phyloP scores from a whole-genome alignment of 2,329 filamentous ascomycete genomes.

The Colletotrichum scovillei region DNA sequence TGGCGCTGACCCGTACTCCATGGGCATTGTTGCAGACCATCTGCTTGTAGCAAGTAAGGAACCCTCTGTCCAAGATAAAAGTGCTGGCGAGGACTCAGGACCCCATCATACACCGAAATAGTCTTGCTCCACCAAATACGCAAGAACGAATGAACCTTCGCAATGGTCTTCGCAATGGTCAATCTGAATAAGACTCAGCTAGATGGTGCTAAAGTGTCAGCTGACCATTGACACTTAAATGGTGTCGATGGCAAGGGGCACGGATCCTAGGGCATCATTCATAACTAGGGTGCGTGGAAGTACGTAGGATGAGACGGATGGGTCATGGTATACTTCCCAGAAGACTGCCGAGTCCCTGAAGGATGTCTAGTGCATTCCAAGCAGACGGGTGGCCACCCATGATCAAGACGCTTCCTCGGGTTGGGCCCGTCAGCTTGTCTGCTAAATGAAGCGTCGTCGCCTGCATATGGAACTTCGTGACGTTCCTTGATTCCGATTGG shows the following conservation, averaged over 20 bases:
- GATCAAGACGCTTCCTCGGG: neutral
- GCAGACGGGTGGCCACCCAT: neutral
- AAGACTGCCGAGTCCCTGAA: neutral
- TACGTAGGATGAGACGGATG: no score
- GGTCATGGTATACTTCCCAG: neutral
- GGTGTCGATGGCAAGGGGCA: neutral
- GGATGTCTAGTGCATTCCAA: neutral
- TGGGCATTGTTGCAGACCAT: neutral
- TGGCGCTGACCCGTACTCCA: no score
- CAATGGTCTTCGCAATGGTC: neutral
- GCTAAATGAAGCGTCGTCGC: neutral
- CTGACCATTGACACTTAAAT: neutral
- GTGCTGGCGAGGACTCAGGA: neutral
- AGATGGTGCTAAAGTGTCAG: neutral
- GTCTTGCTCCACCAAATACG: neutral
- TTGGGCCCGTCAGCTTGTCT: neutral
- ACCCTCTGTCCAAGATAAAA: neutral
- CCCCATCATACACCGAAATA: neutral
- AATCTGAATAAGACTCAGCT: neutral
- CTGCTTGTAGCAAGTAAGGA: neutral
- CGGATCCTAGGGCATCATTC: neutral
- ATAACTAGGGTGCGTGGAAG: no score
- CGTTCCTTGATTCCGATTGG: neutral
- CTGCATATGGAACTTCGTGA: neutral
- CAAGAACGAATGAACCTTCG: neutral